A percentile compares a stretch with the other conserved stretches of the same genome.
These are phyloP conservation scores for Aspergillus ustus DNA, from an alignment of 2,329 filamentous ascomycete genomes.

Conservation along the genomic window DNA sequence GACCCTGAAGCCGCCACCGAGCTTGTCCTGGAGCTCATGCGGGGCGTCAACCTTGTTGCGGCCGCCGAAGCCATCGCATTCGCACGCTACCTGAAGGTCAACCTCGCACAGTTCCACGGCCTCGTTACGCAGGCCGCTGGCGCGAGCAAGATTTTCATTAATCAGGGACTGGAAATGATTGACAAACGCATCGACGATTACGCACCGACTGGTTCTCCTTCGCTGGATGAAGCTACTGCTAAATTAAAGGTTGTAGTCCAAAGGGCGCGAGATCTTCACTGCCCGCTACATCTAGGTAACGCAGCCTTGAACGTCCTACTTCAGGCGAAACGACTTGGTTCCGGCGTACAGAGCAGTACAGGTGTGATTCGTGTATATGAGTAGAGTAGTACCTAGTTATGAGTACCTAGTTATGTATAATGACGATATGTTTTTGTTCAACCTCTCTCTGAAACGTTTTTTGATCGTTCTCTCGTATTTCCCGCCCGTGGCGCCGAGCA, in stretches of 20 bases:
- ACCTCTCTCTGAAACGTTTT: background rate
- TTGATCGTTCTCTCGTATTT: background rate
- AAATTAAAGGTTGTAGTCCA: constrained; percentile 50
- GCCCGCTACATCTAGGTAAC: constrained; percentile 45
- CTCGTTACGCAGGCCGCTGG: constrained; percentile 55
- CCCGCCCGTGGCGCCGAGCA: background rate
- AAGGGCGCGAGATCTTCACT: constrained; percentile 44
- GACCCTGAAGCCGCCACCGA: constrained; percentile 41
- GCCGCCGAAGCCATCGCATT: constrained; percentile 55
- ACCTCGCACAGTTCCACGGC: constrained; percentile 51
- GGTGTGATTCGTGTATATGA: constrained; percentile 42
- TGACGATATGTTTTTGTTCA: background rate
- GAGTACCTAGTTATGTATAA: background rate
- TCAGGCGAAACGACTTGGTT: constrained; percentile 37
- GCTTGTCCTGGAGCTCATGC: constrained; percentile 50
- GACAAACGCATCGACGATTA: constrained; percentile 32
- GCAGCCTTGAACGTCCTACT: constrained; percentile 41
- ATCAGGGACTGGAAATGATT: constrained; percentile 43
- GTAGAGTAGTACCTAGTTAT: background rate
- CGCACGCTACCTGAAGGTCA: constrained; percentile 51
- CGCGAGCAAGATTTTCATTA: constrained; percentile 51
- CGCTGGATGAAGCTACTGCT: constrained; percentile 42
- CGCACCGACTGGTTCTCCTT: constrained; percentile 38
- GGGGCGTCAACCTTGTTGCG: constrained; percentile 55
- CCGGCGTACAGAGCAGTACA: constrained; percentile 35